phyloP scores from a whole-genome alignment of 2,329 filamentous ascomycete species.

The Paracoccidioides brasiliensis region DNA sequence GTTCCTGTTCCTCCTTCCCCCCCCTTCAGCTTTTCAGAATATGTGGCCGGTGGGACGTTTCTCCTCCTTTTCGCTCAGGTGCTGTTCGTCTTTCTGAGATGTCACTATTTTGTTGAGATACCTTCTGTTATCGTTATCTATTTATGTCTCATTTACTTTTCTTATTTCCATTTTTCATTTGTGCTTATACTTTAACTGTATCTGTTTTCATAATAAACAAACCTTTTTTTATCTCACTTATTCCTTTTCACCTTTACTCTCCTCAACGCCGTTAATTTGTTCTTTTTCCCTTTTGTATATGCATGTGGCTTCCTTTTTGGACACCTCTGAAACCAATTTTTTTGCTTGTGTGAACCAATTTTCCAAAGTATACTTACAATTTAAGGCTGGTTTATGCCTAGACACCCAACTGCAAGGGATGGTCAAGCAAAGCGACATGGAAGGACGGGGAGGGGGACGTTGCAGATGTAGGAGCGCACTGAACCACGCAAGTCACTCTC shows the following conservation, averaged over 20 bases:
- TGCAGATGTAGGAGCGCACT: no score
- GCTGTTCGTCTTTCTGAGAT: background rate
- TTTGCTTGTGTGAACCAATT: no score
- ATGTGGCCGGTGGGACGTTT: background rate
- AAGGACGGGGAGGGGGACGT: no score
- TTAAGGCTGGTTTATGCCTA: no score
- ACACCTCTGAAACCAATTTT: no score
- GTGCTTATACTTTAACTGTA: background rate
- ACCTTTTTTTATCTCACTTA: background rate
- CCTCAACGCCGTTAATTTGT: background rate
- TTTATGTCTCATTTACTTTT: background rate
- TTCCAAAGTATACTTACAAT: no score
- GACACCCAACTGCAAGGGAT: no score
- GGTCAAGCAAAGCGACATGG: no score
- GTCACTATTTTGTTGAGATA: slow-evolving; percentile 3
- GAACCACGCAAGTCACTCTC: no score
- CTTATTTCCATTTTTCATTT: background rate
- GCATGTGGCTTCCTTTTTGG: background rate
- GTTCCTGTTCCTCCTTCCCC: background rate
- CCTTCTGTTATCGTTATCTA: background rate
- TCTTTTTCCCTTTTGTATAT: background rate
- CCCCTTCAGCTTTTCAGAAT: background rate
- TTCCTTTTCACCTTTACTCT: background rate
- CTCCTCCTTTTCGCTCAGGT: background rate
- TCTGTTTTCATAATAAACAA: background rate